Percentiles rank a stretch among this genome's conserved stretches.
Conservation (phyloP, 306 rosid species). For the Fragaria vesca region DNA sequence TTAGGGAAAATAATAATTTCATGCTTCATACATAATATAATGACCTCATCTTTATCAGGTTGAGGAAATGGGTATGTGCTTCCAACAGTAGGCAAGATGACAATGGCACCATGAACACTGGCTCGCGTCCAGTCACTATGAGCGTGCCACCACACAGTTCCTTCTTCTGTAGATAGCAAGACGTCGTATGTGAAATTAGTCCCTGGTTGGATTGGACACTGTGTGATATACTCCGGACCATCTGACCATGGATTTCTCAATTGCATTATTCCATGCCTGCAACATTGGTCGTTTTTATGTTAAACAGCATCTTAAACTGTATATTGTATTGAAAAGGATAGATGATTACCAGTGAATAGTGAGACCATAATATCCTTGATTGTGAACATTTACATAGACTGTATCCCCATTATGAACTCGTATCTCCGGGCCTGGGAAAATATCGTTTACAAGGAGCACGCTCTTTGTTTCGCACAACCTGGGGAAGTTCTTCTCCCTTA, state of each 20-base stretch:
- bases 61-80: not conserved
- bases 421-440: not conserved
- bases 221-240: not conserved
- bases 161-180: not conserved
- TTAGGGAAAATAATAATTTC: not conserved
- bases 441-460: not conserved
- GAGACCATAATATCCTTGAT: not conserved
- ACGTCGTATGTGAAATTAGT: not conserved
- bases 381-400: not conserved
- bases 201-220: not conserved
- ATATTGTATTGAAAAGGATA: not conserved
- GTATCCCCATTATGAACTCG: not conserved
- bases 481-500: conserved; percentile 4
- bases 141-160: not conserved
- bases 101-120: not conserved
- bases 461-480: not conserved
- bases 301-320: not conserved
- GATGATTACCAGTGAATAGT: not conserved
- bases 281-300: not conserved
- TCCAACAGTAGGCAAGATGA: not conserved
- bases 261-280: not conserved
- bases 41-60: not conserved
- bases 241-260: not conserved
- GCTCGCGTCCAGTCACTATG: not conserved
- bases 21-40: not conserved